Evolutionary conservation across 768 basidiomycete species (phyloP).

Genomic region (Boletus rex-veris): DNA sequence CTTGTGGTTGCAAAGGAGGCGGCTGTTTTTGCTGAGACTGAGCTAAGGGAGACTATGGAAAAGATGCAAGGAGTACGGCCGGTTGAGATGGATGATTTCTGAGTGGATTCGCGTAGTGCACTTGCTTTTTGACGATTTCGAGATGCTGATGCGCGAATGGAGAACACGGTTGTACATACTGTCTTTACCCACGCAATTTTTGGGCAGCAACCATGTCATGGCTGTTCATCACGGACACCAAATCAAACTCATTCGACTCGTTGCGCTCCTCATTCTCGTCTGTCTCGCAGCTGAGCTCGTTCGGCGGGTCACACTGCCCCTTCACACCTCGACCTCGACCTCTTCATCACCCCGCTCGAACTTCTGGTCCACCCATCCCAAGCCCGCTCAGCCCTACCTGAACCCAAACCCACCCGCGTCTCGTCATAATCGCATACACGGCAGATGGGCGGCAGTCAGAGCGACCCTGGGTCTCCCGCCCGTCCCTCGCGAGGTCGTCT

Average conservation of each 20-base stretch:
- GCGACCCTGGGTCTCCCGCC: conserved; percentile 30
- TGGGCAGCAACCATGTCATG: conserved; percentile 19
- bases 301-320: conserved; percentile 7
- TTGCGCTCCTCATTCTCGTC: conserved; percentile 22
- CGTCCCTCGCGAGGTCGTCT: conserved; percentile 12
- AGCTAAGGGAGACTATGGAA: conserved; percentile 73
- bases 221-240: conserved; percentile 10
- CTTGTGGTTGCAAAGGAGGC: conserved; percentile 67
- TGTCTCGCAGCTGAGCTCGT: conserved; percentile 21
- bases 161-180: too few relatives aligned
- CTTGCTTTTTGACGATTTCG: neutral
- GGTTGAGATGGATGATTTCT: conserved; percentile 36
- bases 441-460: conserved; percentile 34
- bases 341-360: neutral
- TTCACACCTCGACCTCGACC: neutral
- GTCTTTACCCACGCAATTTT: neutral
- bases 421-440: conserved; percentile 17
- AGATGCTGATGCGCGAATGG: neutral
- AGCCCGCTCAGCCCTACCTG: neutral
- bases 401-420: neutral
- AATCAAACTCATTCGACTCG: conserved; percentile 12
- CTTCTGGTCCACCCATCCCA: neutral
- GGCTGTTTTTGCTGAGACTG: conserved; percentile 67
- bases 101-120: conserved; percentile 4
- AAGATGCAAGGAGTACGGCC: conserved; percentile 56